Conservation (phyloP, 768 basidiomycete species). For the Russula foetens region DNA sequence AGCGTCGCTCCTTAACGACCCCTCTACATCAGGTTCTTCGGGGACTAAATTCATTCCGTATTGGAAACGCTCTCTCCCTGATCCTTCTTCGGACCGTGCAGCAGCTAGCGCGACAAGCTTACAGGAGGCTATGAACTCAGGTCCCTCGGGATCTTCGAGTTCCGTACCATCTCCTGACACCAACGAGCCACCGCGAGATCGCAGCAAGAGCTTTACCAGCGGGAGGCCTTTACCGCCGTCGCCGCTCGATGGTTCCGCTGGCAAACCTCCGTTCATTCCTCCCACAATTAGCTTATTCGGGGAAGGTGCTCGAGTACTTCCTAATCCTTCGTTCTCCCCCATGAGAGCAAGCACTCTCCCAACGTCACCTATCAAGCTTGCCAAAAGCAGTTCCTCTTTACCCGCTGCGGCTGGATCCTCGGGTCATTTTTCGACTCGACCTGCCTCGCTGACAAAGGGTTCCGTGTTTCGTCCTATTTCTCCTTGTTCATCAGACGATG, state of each 20-base stretch:
- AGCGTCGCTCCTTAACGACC: not conserved
- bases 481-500: slow-evolving; percentile 13
- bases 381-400: slow-evolving; percentile 4
- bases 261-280: slow-evolving; percentile 8
- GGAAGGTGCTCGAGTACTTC: slow-evolving; percentile 5
- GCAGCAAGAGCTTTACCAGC: slow-evolving; percentile 16
- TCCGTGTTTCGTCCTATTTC: slow-evolving; percentile 12
- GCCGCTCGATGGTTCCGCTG: slow-evolving; percentile 12
- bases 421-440: not conserved
- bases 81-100: slow-evolving; percentile 13
- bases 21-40: not conserved
- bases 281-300: not conserved
- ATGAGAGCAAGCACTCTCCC: slow-evolving; percentile 3
- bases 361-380: slow-evolving; percentile 9
- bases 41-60: slow-evolving; percentile 18
- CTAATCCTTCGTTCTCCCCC: slow-evolving; percentile 6
- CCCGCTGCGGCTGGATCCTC: slow-evolving; percentile 3
- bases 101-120: slow-evolving; percentile 1
- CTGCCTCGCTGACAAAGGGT: slow-evolving; percentile 6
- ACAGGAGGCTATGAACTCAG: slow-evolving; percentile 6
- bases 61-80: slow-evolving; percentile 20
- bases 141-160: not conserved
- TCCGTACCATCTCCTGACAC: not conserved
- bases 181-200: slow-evolving; percentile 4
- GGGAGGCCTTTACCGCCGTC: slow-evolving; percentile 18